phyloP scores from a whole-genome alignment of 208 protist genomes.

The Sergeia podlipaevii region DNA sequence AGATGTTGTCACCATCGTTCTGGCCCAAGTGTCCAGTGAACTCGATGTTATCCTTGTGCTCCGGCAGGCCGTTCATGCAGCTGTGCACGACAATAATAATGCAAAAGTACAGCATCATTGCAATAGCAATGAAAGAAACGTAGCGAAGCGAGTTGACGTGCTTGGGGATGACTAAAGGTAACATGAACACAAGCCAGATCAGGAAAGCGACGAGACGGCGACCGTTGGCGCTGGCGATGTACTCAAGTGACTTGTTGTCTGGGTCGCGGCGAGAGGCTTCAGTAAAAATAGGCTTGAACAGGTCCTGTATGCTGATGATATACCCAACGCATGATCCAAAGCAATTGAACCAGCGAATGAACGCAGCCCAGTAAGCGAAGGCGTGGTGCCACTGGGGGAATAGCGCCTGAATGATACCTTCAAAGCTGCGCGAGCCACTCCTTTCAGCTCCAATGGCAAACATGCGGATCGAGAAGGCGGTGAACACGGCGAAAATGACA shows the following conservation, averaged over 20 bases:
- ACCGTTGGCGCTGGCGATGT: slow-evolving; percentile 32
- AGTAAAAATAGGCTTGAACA: slow-evolving; percentile 21
- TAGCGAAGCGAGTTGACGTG: slow-evolving; percentile 78
- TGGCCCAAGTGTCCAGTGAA: slow-evolving; percentile 29
- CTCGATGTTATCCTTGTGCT: slow-evolving; percentile 25
- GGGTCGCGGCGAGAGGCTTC: not conserved
- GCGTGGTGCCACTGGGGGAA: slow-evolving; percentile 13
- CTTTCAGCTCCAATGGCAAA: slow-evolving; percentile 24
- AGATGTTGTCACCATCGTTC: slow-evolving; percentile 45
- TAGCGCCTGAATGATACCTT: slow-evolving; percentile 28
- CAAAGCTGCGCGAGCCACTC: slow-evolving; percentile 35
- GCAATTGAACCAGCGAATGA: slow-evolving; percentile 10
- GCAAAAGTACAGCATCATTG: slow-evolving; percentile 74
- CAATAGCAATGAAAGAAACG: slow-evolving; percentile 55
- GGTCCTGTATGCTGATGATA: slow-evolving; percentile 31
- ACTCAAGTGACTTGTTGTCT: no score
- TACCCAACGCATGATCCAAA: slow-evolving; percentile 15
- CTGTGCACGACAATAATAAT: slow-evolving; percentile 54
- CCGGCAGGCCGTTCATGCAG: slow-evolving; percentile 26
- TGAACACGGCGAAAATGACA: slow-evolving; percentile 25
- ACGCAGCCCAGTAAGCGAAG: slow-evolving; percentile 8
- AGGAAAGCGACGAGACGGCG: slow-evolving; percentile 29
- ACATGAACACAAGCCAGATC: slow-evolving; percentile 56
- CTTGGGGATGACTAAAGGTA: slow-evolving; percentile 69
- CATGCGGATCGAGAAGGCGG: slow-evolving; percentile 31